A percentile compares a stretch with the other conserved stretches of the same genome.
phyloP scores from a whole-genome alignment of 345 rosid genomes.

The Lumnitzera racemosa region DNA sequence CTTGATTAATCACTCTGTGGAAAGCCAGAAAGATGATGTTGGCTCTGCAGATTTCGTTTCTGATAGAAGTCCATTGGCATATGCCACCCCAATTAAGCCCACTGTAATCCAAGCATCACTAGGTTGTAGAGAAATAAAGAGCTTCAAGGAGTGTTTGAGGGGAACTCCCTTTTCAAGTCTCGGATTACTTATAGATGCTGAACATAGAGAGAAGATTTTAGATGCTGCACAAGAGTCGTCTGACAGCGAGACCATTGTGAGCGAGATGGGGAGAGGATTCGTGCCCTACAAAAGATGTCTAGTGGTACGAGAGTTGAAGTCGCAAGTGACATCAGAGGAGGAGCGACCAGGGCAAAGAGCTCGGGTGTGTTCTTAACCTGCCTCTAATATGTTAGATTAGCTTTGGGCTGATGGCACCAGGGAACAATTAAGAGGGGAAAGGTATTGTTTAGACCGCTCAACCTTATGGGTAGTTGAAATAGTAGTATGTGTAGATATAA shows the following conservation, averaged over 20 bases:
- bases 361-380: constrained; percentile 34
- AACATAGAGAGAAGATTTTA: constrained; percentile 29
- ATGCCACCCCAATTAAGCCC: constrained; percentile 11
- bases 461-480: too few relatives aligned
- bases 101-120: not conserved
- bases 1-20: constrained; percentile 2
- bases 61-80: constrained; percentile 11
- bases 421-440: too few relatives aligned
- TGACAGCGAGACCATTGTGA: constrained; percentile 4
- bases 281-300: constrained; percentile 73
- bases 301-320: constrained; percentile 40
- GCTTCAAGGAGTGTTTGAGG: constrained; percentile 3
- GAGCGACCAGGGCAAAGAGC: constrained; percentile 39
- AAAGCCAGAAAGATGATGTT: constrained; percentile 8
- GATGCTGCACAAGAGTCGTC: constrained; percentile 16
- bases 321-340: constrained; percentile 25
- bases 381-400: too few relatives aligned
- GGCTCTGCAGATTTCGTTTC: constrained; percentile 9
- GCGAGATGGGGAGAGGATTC: constrained; percentile 27
- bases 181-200: constrained; percentile 23
- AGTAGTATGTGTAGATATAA: too few relatives aligned
- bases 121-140: constrained; percentile 6
- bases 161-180: too few relatives aligned
- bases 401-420: too few relatives aligned
- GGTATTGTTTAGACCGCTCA: too few relatives aligned